Evolutionary conservation across 2,329 filamentous ascomycete genomes (phyloP), one percentile per base, ranked within the genome.

Genomic region (Cladophialophora chaetospira): DNA sequence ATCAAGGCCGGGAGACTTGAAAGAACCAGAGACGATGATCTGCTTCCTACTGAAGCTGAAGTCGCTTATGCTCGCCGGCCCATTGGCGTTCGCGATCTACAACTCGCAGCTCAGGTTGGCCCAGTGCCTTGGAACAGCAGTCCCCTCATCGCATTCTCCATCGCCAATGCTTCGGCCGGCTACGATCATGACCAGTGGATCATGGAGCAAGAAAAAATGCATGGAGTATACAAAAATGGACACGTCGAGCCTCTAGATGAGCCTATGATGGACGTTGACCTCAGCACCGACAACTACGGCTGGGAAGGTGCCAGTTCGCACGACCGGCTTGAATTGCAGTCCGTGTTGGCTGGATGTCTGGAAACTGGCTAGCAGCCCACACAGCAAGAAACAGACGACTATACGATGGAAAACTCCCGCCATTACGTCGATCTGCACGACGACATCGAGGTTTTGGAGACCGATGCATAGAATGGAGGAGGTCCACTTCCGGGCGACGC

Each of bases 31-130:
- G 72, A 74, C 17, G 87, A 83, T 45, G 91, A 91, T 1, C 73
- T 96, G 25, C 75, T 97, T 4, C 93, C 92, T 0, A 77, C 91
- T 31, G 91, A 97, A 72, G 84, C 88, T 2, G 91, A 88, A 69
- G 87, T 88, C 51, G 86, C 88, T 13, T 83, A 83, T 53, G 84
- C 88, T 65, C 80, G 91, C 35, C 82, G 85, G 4, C 84, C 89
- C 0, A 73, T 97, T 1, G 86, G 86, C 11, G 87, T 93, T 75
- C 84, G 86, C 15, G 93, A 97, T 70, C 73, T 97, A 45, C 82
- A 88, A 33, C 76, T 96, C 2, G 85, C 89, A 0, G 72, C 96
- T 13, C 84, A 88, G 57, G 81, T 96, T 62, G 86, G 88, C 10
- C 89, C 94, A 52, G 84, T 82, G 23, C 87, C 89, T 57, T 79